Evolutionary conservation across 805 yeast species (phyloP).

Genomic region (Starmera pachycereana): DNA sequence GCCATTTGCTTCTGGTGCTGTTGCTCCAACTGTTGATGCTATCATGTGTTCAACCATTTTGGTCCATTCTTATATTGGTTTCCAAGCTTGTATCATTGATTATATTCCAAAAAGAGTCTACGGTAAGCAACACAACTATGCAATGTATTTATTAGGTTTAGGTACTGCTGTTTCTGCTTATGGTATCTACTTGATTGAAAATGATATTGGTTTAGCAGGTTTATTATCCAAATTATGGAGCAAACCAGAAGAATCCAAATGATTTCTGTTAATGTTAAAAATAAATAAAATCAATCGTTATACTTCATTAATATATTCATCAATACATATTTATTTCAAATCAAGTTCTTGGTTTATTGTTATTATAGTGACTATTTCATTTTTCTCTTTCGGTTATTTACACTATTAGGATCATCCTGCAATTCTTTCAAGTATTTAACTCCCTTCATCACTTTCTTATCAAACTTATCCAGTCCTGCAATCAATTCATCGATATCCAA

Average conservation of each 20-base stretch:
- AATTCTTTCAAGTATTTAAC: slow-evolving; percentile 3
- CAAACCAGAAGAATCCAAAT: slow-evolving; percentile 10
- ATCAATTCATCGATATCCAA: slow-evolving; percentile 9
- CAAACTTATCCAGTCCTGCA: slow-evolving; percentile 7
- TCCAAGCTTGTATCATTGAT: slow-evolving; percentile 86
- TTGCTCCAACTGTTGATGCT: slow-evolving; percentile 65
- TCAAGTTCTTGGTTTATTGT: too few relatives aligned
- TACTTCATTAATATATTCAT: too few relatives aligned
- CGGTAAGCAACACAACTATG: slow-evolving; percentile 64
- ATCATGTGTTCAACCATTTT: slow-evolving; percentile 53
- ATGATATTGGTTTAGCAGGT: slow-evolving; percentile 68
- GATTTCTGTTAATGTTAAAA: too few relatives aligned
- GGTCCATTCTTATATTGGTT: slow-evolving; percentile 77
- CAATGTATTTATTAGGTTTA: slow-evolving; percentile 54
- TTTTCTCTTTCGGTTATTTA: too few relatives aligned
- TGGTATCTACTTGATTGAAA: slow-evolving; percentile 77
- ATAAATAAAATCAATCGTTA: too few relatives aligned
- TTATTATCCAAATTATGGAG: slow-evolving; percentile 56
- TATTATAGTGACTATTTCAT: too few relatives aligned
- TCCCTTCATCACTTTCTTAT: slow-evolving; percentile 6
- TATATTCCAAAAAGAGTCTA: slow-evolving; percentile 83
- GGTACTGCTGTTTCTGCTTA: slow-evolving; percentile 65
- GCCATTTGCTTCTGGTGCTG: slow-evolving; percentile 70
- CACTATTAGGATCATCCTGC: too few relatives aligned
- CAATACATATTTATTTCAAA: too few relatives aligned